A percentile compares a stretch with the other conserved stretches of the same genome.
phyloP scores from a whole-genome alignment of 73 alveolate genomes.

The Breviolum minutum region DNA sequence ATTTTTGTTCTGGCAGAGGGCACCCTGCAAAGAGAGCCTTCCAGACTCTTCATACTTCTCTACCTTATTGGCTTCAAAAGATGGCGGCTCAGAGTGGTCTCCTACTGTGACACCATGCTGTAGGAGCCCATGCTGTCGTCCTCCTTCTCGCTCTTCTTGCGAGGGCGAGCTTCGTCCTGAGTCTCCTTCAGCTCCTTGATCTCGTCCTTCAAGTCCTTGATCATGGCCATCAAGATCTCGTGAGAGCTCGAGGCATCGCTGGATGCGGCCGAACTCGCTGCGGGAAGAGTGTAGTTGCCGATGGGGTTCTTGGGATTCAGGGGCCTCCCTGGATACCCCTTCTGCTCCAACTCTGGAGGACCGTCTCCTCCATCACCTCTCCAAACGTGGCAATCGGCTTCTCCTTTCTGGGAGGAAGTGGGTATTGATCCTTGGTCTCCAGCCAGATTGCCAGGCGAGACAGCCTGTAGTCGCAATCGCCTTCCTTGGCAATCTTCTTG shows the following conservation, averaged over 20 bases:
- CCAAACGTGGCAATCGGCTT: too few relatives aligned
- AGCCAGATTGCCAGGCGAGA: neutral
- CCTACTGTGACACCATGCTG: too few relatives aligned
- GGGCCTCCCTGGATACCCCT: too few relatives aligned
- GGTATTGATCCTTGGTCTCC: neutral
- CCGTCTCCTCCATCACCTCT: too few relatives aligned
- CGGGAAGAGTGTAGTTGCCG: neutral
- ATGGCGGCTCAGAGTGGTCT: too few relatives aligned
- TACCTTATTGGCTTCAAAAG: too few relatives aligned
- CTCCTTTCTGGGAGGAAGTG: neutral
- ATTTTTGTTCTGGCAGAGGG: too few relatives aligned
- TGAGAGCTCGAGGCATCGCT: neutral
- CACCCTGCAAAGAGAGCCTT: too few relatives aligned
- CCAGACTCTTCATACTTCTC: too few relatives aligned
- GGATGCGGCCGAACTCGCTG: neutral
- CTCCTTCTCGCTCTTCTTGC: neutral
- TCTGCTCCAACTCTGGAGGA: neutral
- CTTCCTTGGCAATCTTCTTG: neutral
- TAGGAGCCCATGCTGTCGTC: neutral
- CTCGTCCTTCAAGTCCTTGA: neutral
- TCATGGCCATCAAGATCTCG: neutral
- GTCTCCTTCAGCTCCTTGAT: neutral
- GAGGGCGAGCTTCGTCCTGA: neutral
- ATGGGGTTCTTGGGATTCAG: neutral
- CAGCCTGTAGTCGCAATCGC: neutral